Evolutionary conservation across 164 flowering plant genomes (phyloP).

Genomic region (Magnolia officinalis): DNA sequence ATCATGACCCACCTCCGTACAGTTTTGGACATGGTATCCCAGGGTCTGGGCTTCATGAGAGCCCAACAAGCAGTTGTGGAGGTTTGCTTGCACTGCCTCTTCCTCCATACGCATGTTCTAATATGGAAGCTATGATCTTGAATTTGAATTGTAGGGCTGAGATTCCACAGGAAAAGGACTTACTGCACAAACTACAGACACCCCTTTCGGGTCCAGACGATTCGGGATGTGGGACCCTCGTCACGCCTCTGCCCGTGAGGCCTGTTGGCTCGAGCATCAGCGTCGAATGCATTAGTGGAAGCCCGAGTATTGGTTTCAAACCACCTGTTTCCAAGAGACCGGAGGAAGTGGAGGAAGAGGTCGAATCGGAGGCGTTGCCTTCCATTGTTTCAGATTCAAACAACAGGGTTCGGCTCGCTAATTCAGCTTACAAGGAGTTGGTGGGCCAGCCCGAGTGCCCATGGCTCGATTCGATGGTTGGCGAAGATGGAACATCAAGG

Average conservation of each 20-base stretch:
- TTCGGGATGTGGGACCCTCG: slow-evolving; percentile 19
- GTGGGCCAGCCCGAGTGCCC: slow-evolving; percentile 91
- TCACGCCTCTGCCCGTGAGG: slow-evolving; percentile 65
- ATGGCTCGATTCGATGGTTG: slow-evolving; percentile 66
- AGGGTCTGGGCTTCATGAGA: slow-evolving; percentile 1
- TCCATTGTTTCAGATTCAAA: slow-evolving; percentile 71
- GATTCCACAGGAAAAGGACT: slow-evolving; percentile 37
- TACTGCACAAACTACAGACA: slow-evolving; percentile 36
- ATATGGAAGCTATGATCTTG: not conserved
- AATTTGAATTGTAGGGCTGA: slow-evolving; percentile 24
- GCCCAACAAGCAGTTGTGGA: not conserved
- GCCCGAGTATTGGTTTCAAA: not conserved
- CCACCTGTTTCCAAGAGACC: slow-evolving; percentile 28
- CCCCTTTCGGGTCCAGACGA: not conserved
- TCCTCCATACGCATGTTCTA: slow-evolving; percentile 34
- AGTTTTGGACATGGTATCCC: slow-evolving; percentile 24
- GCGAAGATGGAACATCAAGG: slow-evolving; percentile 9
- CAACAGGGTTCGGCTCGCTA: slow-evolving; percentile 69
- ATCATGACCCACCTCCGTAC: slow-evolving; percentile 26
- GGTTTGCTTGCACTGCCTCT: slow-evolving; percentile 46
- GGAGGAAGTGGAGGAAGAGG: slow-evolving; percentile 72
- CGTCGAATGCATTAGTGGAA: slow-evolving; percentile 38
- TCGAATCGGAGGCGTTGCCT: slow-evolving; percentile 66
- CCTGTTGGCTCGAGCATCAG: slow-evolving; percentile 70
- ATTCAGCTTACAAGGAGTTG: slow-evolving; percentile 86